Evolutionary conservation across 2,329 filamentous ascomycete genomes (phyloP).

Genomic region (Fusarium verticillioides): DNA sequence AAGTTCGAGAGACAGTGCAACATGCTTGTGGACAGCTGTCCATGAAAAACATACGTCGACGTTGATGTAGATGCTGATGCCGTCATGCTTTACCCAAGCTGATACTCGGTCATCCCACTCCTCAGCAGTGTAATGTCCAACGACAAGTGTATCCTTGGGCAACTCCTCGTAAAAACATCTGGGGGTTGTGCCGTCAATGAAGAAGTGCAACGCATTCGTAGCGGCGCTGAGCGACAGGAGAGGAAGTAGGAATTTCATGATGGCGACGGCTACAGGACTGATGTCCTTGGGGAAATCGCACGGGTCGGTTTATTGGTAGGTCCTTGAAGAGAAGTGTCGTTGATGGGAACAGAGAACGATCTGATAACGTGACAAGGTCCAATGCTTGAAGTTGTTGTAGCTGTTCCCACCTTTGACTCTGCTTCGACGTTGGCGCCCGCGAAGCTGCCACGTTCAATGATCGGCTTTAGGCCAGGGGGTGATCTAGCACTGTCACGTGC

Average conservation of each 20-base stretch:
- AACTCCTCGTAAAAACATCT: constrained; percentile 99
- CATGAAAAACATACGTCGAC: constrained; percentile 73
- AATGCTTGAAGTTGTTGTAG: constrained; percentile 15
- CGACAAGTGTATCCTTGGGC: constrained; percentile 95
- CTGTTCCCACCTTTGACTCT: constrained; percentile 31
- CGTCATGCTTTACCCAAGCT: constrained; percentile 77
- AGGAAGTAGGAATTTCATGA: constrained; percentile 71
- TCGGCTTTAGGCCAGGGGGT: constrained; percentile 46
- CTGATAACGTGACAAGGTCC: constrained; percentile 16
- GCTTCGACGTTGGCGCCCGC: constrained; percentile 23
- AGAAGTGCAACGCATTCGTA: constrained; percentile 92
- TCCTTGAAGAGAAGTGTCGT: constrained; percentile 9
- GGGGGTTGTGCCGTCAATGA: constrained; percentile 83
- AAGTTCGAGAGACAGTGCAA: background rate
- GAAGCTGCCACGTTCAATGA: constrained; percentile 67
- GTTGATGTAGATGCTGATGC: constrained; percentile 86
- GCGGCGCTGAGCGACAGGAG: constrained; percentile 72
- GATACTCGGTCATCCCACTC: constrained; percentile 79
- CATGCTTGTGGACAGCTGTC: constrained; percentile 5
- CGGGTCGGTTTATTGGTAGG: constrained; percentile 3
- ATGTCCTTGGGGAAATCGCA: constrained; percentile 29
- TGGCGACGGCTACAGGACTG: constrained; percentile 32
- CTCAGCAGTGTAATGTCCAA: constrained; percentile 89
- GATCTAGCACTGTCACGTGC: constrained; percentile 50
- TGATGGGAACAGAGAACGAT: constrained; percentile 9